These are phyloP conservation scores for Leccinellum luteum DNA, from an alignment of 768 basidiomycete genomes.

Conservation along the genomic window DNA sequence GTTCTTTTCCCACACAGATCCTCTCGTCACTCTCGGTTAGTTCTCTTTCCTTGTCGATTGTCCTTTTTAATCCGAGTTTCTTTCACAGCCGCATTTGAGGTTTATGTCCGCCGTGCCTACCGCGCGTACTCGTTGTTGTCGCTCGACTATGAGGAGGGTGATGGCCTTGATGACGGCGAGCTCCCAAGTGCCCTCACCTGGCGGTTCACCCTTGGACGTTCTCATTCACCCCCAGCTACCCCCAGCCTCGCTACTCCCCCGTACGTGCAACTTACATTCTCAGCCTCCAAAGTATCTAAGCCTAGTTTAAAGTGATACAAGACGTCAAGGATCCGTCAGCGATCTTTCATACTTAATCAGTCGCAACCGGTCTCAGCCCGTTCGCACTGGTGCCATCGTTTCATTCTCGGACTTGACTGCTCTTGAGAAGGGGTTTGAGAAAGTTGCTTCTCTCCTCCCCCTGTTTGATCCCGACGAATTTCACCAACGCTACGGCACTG, in stretches of 20 bases:
- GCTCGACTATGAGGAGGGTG: conserved; percentile 94
- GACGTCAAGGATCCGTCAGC: conserved; percentile 89
- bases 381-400: conserved; percentile 87
- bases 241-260: conserved; percentile 51
- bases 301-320: conserved; percentile 46
- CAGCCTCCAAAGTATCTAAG: conserved; percentile 5
- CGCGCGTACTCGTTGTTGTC: conserved; percentile 89
- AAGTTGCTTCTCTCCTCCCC: conserved; percentile 71
- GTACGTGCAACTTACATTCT: conserved; percentile 14
- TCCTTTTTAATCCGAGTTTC: not conserved
- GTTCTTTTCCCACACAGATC: conserved; percentile 88
- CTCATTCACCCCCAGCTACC: conserved; percentile 82
- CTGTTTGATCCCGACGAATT: conserved; percentile 70
- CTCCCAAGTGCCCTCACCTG: conserved; percentile 80
- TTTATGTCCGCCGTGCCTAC: conserved; percentile 94
- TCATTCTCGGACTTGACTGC: conserved; percentile 78
- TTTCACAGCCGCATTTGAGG: conserved; percentile 81
- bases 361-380: conserved; percentile 82
- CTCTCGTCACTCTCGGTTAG: conserved; percentile 80
- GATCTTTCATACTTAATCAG: conserved; percentile 92
- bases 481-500: conserved; percentile 68
- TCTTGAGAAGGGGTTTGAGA: conserved; percentile 70
- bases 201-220: conserved; percentile 93
- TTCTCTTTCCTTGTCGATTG: conserved; percentile 3
- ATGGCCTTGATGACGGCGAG: conserved; percentile 79